These are phyloP conservation scores for Fragaria nilgerrensis DNA, from an alignment of 306 rosid genomes.

Conservation along the genomic window DNA sequence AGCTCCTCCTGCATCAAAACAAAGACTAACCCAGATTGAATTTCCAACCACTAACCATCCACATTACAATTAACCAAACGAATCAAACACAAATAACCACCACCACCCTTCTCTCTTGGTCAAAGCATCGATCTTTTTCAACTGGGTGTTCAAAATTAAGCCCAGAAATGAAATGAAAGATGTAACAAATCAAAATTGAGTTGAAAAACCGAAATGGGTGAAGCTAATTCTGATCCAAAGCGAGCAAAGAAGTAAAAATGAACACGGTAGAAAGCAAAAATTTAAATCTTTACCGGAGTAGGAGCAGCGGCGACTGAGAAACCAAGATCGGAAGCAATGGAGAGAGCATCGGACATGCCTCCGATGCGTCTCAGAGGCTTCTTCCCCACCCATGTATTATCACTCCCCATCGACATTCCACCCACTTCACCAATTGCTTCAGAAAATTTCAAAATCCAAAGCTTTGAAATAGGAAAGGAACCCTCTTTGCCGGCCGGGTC, in stretches of 20 bases:
- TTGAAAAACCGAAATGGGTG: conserved; percentile 6
- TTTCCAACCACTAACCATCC: not conserved
- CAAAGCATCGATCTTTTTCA: not conserved
- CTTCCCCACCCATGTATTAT: conserved; percentile 79
- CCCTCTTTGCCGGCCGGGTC: not conserved
- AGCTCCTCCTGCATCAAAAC: conserved; percentile 54
- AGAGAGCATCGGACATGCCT: conserved; percentile 87
- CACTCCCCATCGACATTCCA: conserved; percentile 61
- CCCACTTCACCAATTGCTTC: not conserved
- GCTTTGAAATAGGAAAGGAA: not conserved
- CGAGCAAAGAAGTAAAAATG: conserved; percentile 8
- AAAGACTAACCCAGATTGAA: not conserved
- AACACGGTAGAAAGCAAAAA: not conserved
- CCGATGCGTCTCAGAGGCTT: conserved; percentile 82
- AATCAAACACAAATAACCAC: not conserved
- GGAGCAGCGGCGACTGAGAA: conserved; percentile 61
- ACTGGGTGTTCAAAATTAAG: not conserved
- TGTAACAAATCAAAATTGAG: not conserved
- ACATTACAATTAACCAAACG: conserved; percentile 4
- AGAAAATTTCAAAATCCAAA: not conserved
- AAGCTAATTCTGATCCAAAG: not conserved
- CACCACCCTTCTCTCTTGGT: not conserved
- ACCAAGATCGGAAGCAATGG: conserved; percentile 89
- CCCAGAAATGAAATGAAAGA: not conserved
- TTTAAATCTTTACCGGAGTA: conserved; percentile 43